These are phyloP conservation scores for Globomyces pollinis-pini DNA, from an alignment of 192 early-diverging fungal genomes.

Conservation along the genomic window DNA sequence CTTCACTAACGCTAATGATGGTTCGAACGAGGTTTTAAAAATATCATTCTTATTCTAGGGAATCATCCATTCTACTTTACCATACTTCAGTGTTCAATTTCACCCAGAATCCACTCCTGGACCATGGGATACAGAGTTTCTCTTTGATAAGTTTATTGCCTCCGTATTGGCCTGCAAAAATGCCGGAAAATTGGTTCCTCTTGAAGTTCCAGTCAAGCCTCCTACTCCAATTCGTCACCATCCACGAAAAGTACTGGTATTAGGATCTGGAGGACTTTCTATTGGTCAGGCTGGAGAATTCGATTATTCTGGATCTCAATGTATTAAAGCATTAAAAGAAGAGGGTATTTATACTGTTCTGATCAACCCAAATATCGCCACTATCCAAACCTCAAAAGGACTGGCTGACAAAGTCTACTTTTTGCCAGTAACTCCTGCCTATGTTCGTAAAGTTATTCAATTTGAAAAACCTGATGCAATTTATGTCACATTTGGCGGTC, in stretches of 20 bases:
- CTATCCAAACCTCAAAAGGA: constrained; percentile 96
- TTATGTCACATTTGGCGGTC: constrained; percentile 97
- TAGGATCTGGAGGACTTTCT: constrained; percentile 93
- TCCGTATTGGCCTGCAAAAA: constrained; percentile 54
- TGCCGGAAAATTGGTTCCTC: constrained; percentile 64
- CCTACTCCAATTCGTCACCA: constrained; percentile 44
- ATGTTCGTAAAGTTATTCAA: constrained; percentile 89
- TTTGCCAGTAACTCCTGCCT: constrained; percentile 89
- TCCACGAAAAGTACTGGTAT: constrained; percentile 87
- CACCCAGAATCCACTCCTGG: constrained; percentile 96
- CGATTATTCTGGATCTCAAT: constrained; percentile 96
- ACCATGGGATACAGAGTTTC: constrained; percentile 92
- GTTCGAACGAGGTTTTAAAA: constrained; percentile 85
- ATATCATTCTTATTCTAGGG: constrained; percentile 32
- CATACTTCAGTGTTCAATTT: constrained; percentile 98
- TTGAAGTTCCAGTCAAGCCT: constrained; percentile 60
- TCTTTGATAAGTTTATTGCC: constrained; percentile 92
- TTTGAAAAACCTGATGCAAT: constrained; percentile 97
- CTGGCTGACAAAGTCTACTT: constrained; percentile 98
- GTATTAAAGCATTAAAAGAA: constrained; percentile 97
- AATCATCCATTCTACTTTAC: constrained; percentile 81
- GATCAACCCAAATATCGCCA: constrained; percentile 99
- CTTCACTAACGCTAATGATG: constrained; percentile 98
- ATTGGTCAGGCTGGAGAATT: constrained; percentile 99
- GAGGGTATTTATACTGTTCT: constrained; percentile 95